Percentiles rank a stretch among this genome's conserved stretches.
These are phyloP conservation scores for Celoporthe dispersa DNA, from an alignment of 2,329 filamentous ascomycete genomes.

Conservation along the genomic window DNA sequence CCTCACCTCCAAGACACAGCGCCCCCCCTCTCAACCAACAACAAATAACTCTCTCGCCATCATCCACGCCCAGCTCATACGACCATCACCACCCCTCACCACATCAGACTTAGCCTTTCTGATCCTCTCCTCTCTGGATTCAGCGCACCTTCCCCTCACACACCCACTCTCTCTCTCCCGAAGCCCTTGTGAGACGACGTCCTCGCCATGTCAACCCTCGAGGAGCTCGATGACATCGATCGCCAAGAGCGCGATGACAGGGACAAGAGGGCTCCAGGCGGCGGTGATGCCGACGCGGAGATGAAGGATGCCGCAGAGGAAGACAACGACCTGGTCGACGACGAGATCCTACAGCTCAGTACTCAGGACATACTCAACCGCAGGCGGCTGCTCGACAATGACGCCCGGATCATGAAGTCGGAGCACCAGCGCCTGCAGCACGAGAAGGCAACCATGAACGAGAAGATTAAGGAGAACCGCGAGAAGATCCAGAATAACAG, in stretches of 20 bases:
- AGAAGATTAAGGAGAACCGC: slow-evolving; percentile 98
- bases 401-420: slow-evolving; percentile 98
- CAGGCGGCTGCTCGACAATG: slow-evolving; percentile 92
- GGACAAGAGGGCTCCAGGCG: slow-evolving; percentile 43
- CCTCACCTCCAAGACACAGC: slow-evolving; percentile 2
- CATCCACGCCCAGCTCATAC: not conserved
- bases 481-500: slow-evolving; percentile 99
- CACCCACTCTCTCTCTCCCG: too few species aligned
- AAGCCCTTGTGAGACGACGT: slow-evolving; percentile 11
- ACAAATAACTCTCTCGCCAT: not conserved
- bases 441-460: slow-evolving; percentile 93
- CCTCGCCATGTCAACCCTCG: slow-evolving; percentile 79
- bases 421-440: slow-evolving; percentile 93
- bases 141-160: not conserved
- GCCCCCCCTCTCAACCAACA: not conserved
- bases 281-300: slow-evolving; percentile 78
- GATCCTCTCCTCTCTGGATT: not conserved
- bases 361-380: slow-evolving; percentile 94
- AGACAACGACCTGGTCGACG: slow-evolving; percentile 78
- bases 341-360: slow-evolving; percentile 89
- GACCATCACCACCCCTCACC: not conserved
- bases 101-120: not conserved
- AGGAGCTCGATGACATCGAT: slow-evolving; percentile 90
- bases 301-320: slow-evolving; percentile 84
- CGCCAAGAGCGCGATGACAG: slow-evolving; percentile 74